phyloP scores from a whole-genome alignment of 2,329 filamentous ascomycete genomes.

The Sordariomycetes sp. region DNA sequence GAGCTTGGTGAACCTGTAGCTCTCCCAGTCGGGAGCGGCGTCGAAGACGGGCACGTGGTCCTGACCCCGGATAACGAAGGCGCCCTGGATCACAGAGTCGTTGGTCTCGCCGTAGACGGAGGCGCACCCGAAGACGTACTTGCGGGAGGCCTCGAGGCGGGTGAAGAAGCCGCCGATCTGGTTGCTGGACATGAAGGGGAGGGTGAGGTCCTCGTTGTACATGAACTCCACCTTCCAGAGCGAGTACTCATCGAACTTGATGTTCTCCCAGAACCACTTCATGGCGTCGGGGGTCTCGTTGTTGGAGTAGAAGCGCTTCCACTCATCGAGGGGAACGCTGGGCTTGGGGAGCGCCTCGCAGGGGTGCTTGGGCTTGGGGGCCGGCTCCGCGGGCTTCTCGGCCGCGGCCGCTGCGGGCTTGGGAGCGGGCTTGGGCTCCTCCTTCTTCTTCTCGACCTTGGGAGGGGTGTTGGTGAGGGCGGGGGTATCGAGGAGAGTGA shows the following conservation, averaged over 20 bases:
- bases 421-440: slow-evolving; percentile 50
- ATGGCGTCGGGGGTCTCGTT: slow-evolving; percentile 73
- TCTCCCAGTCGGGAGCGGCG: slow-evolving; percentile 94
- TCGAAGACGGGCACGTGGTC: slow-evolving; percentile 80
- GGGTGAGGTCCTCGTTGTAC: slow-evolving; percentile 96
- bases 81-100: slow-evolving; percentile 83
- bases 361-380: slow-evolving; percentile 94
- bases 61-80: slow-evolving; percentile 88
- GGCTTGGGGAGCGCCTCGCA: slow-evolving; percentile 72
- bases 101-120: slow-evolving; percentile 85
- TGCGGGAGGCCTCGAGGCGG: slow-evolving; percentile 93
- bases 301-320: slow-evolving; percentile 99
- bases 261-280: slow-evolving; percentile 98
- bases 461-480: slow-evolving; percentile 56
- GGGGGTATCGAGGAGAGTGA: slow-evolving; percentile 71
- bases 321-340: slow-evolving; percentile 81
- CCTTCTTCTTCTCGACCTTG: slow-evolving; percentile 33
- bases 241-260: slow-evolving; percentile 89
- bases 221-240: slow-evolving; percentile 94
- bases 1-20: slow-evolving; percentile 93
- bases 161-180: slow-evolving; percentile 95
- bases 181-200: slow-evolving; percentile 99
- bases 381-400: slow-evolving; percentile 18
- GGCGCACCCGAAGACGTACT: slow-evolving; percentile 87
- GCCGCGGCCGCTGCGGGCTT: slow-evolving; percentile 53